Base-by-base conservation (phyloP, 1,284 basidiomycete genomes). In the Cystobasidium slooffiae region DNA sequence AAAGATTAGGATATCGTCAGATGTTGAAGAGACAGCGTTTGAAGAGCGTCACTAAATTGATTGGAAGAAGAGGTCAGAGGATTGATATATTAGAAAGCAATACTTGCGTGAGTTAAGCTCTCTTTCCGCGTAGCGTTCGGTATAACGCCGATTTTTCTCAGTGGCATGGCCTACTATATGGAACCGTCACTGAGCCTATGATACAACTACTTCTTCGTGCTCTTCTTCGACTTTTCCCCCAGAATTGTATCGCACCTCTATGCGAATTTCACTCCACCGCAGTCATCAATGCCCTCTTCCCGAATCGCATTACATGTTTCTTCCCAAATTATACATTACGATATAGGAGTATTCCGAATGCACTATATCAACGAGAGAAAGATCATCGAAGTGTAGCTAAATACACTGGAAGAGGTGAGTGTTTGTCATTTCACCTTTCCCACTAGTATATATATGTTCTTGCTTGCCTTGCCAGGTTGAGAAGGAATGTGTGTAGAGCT, bases 191-290 rank as follows among this genome's bases (percentile, higher is more conserved):
- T 47, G 39, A n/a, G 14, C 24, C 39, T 37, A 20, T 18, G 6
- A 6, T 49, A 49, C 1, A n/a, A n/a, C 6, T 49, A 1, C 31
- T 31, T 31, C 31, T 31, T 31, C 31, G 1, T 31, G 2, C 31
- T 5, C 31, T 1, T 31, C 31, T 31, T 31, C 31, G 31, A 3
- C 14, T 49, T 12, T 3, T 12, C 4, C 20, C 18, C 16, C 52
- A 73, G 70, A 66, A 49, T 53, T 66, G 62, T 53, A 73, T 73
- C n/a, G 62, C 61, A 8, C 69, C 69, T 6, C 37, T 72, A 6
- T 72, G 69, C 69, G 69, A 72, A 49, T 72, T 72, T 52, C 69
- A 72, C 49, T 66, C 70, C 16, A 73, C 70, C 6, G 70, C 70
- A 31, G 70, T 73, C 6, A 63, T 66, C 37, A 73, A 73, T 62